Evolutionary conservation across 306 rosid species (phyloP), one percentile per base, ranked within the genome.

Genomic region (Dryas drummondii): DNA sequence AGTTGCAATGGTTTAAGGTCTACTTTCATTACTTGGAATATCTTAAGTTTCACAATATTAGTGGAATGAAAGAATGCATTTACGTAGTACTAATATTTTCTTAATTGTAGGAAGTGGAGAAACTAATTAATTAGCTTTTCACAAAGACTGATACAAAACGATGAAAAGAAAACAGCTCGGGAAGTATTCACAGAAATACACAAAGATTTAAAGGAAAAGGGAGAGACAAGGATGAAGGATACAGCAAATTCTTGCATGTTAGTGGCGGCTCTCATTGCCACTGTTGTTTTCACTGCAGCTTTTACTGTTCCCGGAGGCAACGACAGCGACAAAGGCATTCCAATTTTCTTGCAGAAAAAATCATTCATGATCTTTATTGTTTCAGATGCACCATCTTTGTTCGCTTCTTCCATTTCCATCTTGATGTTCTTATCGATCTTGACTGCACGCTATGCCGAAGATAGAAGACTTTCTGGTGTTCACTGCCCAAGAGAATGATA

Each of bases 201-300:
- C 14, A 77, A 81, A 56, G 12, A 57, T n/a, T 77, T 85, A 59
- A 81, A 49, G 32, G 83, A 79, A 74, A 81, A 79, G 58, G 89
- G 87, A 41, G 84, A 87, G 77, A 83, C 53, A 47, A 85, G 91
- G 91, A 85, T 77, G 83, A 88, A 83, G 80, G 87, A 88, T 47
- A 85, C 86, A 57, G 68, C 91, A 71, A 85, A 81, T 60, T 85
- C 87, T 32, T 83, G 86, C 44, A 73, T 71, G 83, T 26, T 87
- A 54, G 89, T 81, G 67, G 84, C 86, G 68, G 72, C 87, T 76
- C 84, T 85, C 15, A 83, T 87, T 11, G 87, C 86, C 17, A 83
- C 89, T 10, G 74, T 85, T 47, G 84, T 79, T 45, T 83, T 81
- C 54, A 79, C 87, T 17, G 86, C 87, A 5, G 71, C 75, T 41